Evolutionary conservation across 108 stramenopile species (phyloP), one percentile per base, ranked within the genome.

Genomic region (Epithemia pelagica): DNA sequence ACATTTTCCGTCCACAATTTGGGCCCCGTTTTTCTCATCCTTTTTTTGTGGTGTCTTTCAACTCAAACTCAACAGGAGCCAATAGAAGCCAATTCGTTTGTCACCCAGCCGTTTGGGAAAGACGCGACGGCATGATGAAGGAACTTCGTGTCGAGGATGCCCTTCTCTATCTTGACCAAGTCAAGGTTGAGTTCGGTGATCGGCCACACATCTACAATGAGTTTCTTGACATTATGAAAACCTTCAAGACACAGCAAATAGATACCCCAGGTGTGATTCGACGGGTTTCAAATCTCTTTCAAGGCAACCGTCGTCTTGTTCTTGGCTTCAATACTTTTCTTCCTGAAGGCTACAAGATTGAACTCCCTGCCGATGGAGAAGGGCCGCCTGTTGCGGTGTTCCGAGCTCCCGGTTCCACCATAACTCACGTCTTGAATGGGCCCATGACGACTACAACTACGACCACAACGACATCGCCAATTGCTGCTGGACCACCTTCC

Each of bases 321-420:
- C 77, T 99, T 56, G 96, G 98, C 3, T 99, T 99, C 81, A 99
- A 99, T 78, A 97, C 97, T 0, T 99, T 99, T 70, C 67, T 99
- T n/a, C 99, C 99, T 0, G 96, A 98, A 62, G 99, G 98, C n/a
- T 99, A 96, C 78, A 94, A 95, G 68, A 99, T 99, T 70, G 78
- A 81, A 33, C 52, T 78, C 60, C 83, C 83, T 2, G 26, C 56
- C 5, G 80, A 83, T 68, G 74, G 88, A 63, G 84, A 90, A 61
- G 93, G 93, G 0, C 82, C 87, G 27, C 82, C 89, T 0, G 75
- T 86, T 59, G 88, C 87, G 2, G 88, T 90, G 28, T 95, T 85
- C 71, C 77, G 88, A 24, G 89, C 88, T 64, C 92, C 89, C 8
- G 89, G 89, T 28, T 70, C 86, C 54, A 66, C 69, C n/a, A 79